These are phyloP conservation scores for Colletotrichum nymphaeae DNA, from an alignment of 2,329 filamentous ascomycete genomes.

Conservation along the genomic window DNA sequence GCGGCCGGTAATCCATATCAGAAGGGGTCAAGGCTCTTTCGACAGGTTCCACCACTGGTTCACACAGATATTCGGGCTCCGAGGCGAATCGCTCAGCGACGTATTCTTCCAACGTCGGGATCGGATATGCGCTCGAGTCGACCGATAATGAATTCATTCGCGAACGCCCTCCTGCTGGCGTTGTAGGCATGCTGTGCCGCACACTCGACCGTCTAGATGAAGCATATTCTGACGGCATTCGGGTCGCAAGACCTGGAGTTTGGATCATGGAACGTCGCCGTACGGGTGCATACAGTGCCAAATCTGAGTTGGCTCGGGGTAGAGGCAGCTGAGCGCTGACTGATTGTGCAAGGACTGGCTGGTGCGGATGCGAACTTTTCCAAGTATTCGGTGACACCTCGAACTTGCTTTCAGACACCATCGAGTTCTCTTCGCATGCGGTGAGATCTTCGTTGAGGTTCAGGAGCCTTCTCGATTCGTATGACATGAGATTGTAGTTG, in stretches of 20 bases:
- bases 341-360: constrained; percentile 30
- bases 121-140: constrained; percentile 44
- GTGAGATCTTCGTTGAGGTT: constrained; percentile 50
- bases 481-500: constrained; percentile 56
- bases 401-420: constrained; percentile 48
- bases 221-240: constrained; percentile 38
- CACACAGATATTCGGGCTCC: constrained; percentile 31
- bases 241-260: constrained; percentile 62
- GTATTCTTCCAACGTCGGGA: neutral
- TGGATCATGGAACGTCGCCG: constrained; percentile 60
- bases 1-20: constrained; percentile 68
- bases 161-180: constrained; percentile 47
- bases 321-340: constrained; percentile 47
- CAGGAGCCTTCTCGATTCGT: constrained; percentile 57
- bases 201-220: constrained; percentile 45
- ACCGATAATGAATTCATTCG: constrained; percentile 48
- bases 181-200: constrained; percentile 51
- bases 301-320: constrained; percentile 57
- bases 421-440: constrained; percentile 45
- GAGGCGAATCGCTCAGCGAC: constrained; percentile 10
- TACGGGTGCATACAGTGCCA: constrained; percentile 59
- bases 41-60: constrained; percentile 37
- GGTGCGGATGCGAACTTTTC: constrained; percentile 49
- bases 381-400: constrained; percentile 47
- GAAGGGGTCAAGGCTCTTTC: constrained; percentile 60